Conservation (phyloP, 495 filamentous ascomycete species). For the Penicillium taxi region DNA sequence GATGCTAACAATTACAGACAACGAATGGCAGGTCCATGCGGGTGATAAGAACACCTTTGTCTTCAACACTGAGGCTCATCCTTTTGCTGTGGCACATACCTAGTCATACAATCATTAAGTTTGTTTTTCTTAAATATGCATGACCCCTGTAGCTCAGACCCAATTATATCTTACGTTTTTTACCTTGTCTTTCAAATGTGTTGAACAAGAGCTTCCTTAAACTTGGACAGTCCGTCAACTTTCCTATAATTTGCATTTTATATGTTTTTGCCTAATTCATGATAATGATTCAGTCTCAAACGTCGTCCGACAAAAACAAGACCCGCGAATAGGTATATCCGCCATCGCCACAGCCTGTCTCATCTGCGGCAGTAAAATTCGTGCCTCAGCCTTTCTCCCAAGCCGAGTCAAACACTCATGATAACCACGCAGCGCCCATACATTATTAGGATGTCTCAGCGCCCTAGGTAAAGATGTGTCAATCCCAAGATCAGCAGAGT, state of each 20-base stretch:
- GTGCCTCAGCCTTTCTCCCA: slow-evolving; percentile 42
- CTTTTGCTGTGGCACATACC: slow-evolving; percentile 46
- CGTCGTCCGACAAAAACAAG: slow-evolving; percentile 64
- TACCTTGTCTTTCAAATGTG: too few relatives aligned
- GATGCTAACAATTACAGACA: slow-evolving; percentile 37
- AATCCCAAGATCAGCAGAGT: slow-evolving; percentile 55
- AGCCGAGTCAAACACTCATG: slow-evolving; percentile 54
- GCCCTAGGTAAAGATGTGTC: slow-evolving; percentile 47
- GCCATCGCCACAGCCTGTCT: slow-evolving; percentile 43
- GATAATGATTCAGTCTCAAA: not conserved
- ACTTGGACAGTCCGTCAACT: not conserved
- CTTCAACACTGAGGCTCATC: slow-evolving; percentile 83
- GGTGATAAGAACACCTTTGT: slow-evolving; percentile 56
- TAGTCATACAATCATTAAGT: slow-evolving; percentile 2
- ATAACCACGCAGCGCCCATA: slow-evolving; percentile 60
- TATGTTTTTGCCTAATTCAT: not conserved
- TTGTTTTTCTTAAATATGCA: slow-evolving; percentile 10
- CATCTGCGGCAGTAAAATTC: slow-evolving; percentile 40
- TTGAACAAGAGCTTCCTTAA: too few relatives aligned
- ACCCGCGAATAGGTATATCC: slow-evolving; percentile 51
- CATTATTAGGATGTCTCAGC: slow-evolving; percentile 55
- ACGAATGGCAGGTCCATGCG: slow-evolving; percentile 57
- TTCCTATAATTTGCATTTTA: not conserved
- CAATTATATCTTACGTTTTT: not conserved
- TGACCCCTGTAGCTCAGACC: not conserved